A percentile compares a stretch with the other conserved stretches of the same genome.
Conservation (phyloP, 2,329 filamentous ascomycete genomes). For the Nothophaeocryptopus gaeumannii region DNA sequence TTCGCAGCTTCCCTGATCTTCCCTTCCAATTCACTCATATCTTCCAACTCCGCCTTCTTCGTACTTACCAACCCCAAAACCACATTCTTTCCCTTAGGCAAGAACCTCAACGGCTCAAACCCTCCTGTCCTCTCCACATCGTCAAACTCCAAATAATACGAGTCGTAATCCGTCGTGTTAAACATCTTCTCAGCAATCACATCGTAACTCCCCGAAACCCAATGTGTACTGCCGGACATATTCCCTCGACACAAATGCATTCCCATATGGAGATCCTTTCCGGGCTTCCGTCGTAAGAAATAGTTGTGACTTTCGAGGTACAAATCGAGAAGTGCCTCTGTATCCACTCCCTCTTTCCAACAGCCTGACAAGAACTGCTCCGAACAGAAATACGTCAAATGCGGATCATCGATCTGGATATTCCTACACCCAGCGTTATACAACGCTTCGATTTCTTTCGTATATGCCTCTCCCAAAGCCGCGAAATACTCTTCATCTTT, state of each 20-base stretch:
- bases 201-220: slow-evolving; percentile 28
- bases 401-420: slow-evolving; percentile 29
- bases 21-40: slow-evolving; percentile 21
- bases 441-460: slow-evolving; percentile 22
- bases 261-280: slow-evolving; percentile 24
- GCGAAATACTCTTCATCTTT: slow-evolving; percentile 30
- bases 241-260: slow-evolving; percentile 31
- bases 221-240: slow-evolving; percentile 21
- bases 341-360: slow-evolving; percentile 22
- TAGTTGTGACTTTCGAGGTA: slow-evolving; percentile 26
- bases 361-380: slow-evolving; percentile 25
- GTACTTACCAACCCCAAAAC: slow-evolving; percentile 34
- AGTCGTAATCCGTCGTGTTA: slow-evolving; percentile 26
- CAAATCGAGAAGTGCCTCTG: slow-evolving; percentile 23
- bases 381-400: slow-evolving; percentile 29
- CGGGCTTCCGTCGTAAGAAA: slow-evolving; percentile 17
- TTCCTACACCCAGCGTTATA: slow-evolving; percentile 25
- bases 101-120: slow-evolving; percentile 31
- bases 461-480: slow-evolving; percentile 26
- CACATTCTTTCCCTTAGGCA: slow-evolving; percentile 34
- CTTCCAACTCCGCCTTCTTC: slow-evolving; percentile 32
- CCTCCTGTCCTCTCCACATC: slow-evolving; percentile 30
- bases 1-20: slow-evolving; percentile 29
- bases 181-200: slow-evolving; percentile 32
- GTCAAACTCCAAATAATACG: slow-evolving; percentile 35